A percentile compares a stretch with the other conserved stretches of the same genome.
These are phyloP conservation scores for Lactarius evosmus DNA, from an alignment of 768 basidiomycete genomes.

Conservation along the genomic window DNA sequence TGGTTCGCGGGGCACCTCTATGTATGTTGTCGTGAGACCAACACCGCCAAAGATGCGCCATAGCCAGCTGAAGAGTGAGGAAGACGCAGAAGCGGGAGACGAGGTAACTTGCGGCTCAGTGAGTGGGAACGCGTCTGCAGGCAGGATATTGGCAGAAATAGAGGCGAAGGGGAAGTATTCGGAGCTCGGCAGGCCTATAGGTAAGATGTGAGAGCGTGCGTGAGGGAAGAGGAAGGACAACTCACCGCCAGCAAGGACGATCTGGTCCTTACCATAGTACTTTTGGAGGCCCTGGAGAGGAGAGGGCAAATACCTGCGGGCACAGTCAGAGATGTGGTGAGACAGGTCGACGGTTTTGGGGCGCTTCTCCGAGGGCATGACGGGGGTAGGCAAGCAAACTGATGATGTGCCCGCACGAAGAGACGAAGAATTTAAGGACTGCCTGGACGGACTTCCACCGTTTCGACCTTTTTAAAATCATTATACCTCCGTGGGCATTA, in stretches of 20 bases:
- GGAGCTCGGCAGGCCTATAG: constrained; percentile 61
- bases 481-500: too few species aligned
- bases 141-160: constrained; percentile 53
- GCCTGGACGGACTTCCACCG: too few species aligned
- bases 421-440: too few species aligned
- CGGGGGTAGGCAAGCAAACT: not conserved
- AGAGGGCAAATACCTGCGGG: constrained; percentile 47
- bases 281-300: constrained; percentile 69
- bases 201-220: not conserved
- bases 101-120: constrained; percentile 28
- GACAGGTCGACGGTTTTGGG: constrained; percentile 60
- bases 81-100: constrained; percentile 12
- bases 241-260: constrained; percentile 68
- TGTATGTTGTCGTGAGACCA: constrained; percentile 39
- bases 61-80: constrained; percentile 50
- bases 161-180: constrained; percentile 68
- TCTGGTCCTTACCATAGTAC: constrained; percentile 54
- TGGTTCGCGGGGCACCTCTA: constrained; percentile 63
- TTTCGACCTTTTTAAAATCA: too few species aligned
- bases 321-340: constrained; percentile 60
- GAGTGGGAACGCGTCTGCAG: constrained; percentile 49
- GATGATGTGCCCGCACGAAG: too few species aligned
- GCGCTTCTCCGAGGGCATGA: constrained; percentile 37
- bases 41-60: constrained; percentile 51
- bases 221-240: constrained; percentile 4